phyloP scores from a whole-genome alignment of 2,329 filamentous ascomycete genomes.

The Tolypocladium inflatum region DNA sequence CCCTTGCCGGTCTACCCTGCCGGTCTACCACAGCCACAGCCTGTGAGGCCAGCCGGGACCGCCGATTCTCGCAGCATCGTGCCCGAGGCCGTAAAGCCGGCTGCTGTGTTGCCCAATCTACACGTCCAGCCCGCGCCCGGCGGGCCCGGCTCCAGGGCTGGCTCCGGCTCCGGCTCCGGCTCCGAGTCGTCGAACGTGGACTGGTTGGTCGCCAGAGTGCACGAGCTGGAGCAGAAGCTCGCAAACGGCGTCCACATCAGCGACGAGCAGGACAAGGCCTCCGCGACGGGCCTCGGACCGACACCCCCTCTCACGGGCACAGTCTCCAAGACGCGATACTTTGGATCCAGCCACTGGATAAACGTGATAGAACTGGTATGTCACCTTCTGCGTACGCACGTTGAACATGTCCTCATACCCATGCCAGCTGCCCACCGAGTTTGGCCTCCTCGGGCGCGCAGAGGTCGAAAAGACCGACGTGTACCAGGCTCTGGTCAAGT shows the following conservation, averaged over 20 bases:
- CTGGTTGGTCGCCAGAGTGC: conserved; percentile 27
- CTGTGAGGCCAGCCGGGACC: background rate
- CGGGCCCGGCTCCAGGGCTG: background rate
- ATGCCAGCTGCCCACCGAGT: conserved; percentile 18
- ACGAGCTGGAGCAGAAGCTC: conserved; percentile 34
- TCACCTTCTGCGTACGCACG: background rate
- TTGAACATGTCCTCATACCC: background rate
- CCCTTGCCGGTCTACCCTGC: background rate
- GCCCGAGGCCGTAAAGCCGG: background rate
- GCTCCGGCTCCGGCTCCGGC: conserved; percentile 9
- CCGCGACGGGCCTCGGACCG: conserved; percentile 1
- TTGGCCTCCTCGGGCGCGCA: conserved; percentile 14
- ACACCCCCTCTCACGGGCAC: conserved; percentile 18
- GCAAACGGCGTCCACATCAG: conserved; percentile 15
- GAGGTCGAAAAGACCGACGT: conserved; percentile 19
- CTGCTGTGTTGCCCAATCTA: background rate
- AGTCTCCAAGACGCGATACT: conserved; percentile 34
- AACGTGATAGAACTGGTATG: conserved; percentile 31
- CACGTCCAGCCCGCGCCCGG: background rate
- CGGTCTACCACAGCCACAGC: background rate
- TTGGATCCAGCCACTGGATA: conserved; percentile 43
- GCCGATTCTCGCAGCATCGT: background rate
- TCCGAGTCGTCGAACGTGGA: conserved; percentile 17
- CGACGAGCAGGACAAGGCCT: conserved; percentile 7
- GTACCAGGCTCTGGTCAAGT: conserved; percentile 22